Base-by-base conservation (phyloP, 495 filamentous ascomycete species). In the Penicillium daleae region DNA sequence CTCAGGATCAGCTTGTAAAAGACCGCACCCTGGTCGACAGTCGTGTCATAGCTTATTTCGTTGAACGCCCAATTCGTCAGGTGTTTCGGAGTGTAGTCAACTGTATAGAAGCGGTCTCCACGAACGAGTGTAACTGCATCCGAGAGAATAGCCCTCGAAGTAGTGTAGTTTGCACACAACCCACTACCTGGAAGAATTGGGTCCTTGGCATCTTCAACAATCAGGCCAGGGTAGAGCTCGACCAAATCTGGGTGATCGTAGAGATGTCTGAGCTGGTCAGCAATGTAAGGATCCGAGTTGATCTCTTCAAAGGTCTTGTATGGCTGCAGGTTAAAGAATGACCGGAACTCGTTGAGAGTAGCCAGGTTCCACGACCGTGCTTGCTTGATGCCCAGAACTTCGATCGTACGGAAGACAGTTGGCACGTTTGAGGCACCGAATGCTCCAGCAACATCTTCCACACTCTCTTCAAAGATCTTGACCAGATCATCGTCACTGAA, bases 81-180 rank as follows among this genome's bases (percentile, higher is more conserved):
- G 59, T 87, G 84, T 35, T 84, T 85, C 0, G 93, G 85, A 33
- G 86, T 90, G 71, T 91, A 93, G 64, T 86, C 83, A 50, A 84
- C 77, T 7, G 93, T 96, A 74, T 95, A 93, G 76, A 94, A 93
- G 6, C 93, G 83, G 72, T 97, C 93, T 19, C 92, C 90, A 35
- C 93, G 85, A 39, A 96, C 92, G n/a, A 96, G 77, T 39, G 87
- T 86, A 8, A 93, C 90, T 2, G 93, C 93, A 71, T 97, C 93
- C 0, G 91, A 93, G 6, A 97, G 80, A 56, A 97, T 89, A 1
- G 90, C 90, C 62, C 91, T 85, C 2, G 90, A 93, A 52, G 91
- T 89, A 15, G 92, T 96, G 76, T 87, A 97, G 26, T 89, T 89
- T 7, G 92, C 89, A 54, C 88, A 87, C 42, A 97, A 86, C 53